Conservation (phyloP, 495 filamentous ascomycete species). For the Xanthoparmelia taractica region DNA sequence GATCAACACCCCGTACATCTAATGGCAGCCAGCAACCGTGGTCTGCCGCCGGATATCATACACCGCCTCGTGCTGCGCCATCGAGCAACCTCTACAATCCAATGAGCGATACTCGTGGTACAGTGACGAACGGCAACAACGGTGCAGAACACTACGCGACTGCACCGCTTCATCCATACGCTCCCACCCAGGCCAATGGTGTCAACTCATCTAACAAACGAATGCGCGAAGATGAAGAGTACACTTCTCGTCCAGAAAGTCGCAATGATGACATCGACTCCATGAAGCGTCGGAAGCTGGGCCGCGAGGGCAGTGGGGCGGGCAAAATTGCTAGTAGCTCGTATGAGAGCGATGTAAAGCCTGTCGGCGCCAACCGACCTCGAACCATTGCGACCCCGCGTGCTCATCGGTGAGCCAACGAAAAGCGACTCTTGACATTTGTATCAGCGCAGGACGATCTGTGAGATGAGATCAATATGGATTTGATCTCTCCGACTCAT, state of each 20-base stretch:
- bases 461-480: background rate
- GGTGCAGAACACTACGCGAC: constrained; percentile 60
- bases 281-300: constrained; percentile 77
- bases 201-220: constrained; percentile 64
- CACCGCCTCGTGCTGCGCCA: constrained; percentile 64
- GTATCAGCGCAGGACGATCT: background rate
- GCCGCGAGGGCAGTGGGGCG: constrained; percentile 51
- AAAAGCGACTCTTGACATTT: background rate
- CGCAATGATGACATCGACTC: constrained; percentile 52
- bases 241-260: constrained; percentile 61
- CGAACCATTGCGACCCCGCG: constrained; percentile 18
- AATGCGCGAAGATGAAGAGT: constrained; percentile 69
- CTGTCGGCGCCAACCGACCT: constrained; percentile 22
- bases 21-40: constrained; percentile 61
- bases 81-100: constrained; percentile 84
- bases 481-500: background rate
- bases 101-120: constrained; percentile 73
- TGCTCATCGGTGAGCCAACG: constrained; percentile 18
- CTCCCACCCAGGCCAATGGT: constrained; percentile 56
- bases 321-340: constrained; percentile 39
- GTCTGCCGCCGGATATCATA: constrained; percentile 59
- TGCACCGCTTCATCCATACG: constrained; percentile 50
- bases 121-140: constrained; percentile 55
- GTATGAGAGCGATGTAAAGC: constrained; percentile 27
- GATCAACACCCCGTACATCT: constrained; percentile 73